phyloP scores from a whole-genome alignment of 805 yeast species.

The Babjeviella inositovora region DNA sequence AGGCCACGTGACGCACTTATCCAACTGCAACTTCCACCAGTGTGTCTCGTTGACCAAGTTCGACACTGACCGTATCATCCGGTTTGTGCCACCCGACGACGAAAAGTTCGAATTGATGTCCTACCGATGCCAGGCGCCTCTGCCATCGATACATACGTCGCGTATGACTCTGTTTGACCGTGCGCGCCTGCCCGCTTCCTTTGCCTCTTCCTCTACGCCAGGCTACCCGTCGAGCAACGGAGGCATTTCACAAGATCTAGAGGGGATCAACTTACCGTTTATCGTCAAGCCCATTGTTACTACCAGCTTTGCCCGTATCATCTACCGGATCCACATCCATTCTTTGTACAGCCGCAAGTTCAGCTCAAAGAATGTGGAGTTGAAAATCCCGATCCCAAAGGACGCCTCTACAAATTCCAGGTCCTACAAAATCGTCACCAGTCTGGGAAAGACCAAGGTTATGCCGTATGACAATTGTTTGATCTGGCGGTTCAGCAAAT shows the following conservation, averaged over 20 bases:
- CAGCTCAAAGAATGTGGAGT: conserved; percentile 43
- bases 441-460: conserved; percentile 56
- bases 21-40: conserved; percentile 76
- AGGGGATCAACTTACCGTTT: conserved; percentile 58
- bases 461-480: conserved; percentile 49
- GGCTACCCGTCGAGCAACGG: too few relatives aligned
- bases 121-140: too few relatives aligned
- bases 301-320: conserved; percentile 24
- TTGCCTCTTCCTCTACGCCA: too few relatives aligned
- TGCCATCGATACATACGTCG: too few relatives aligned
- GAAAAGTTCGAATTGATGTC: conserved; percentile 72
- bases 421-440: conserved; percentile 27
- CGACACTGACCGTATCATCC: conserved; percentile 46
- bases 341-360: conserved; percentile 44
- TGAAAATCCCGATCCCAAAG: conserved; percentile 64
- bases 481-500: conserved; percentile 56
- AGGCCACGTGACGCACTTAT: too few relatives aligned
- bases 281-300: conserved; percentile 38
- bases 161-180: too few relatives aligned
- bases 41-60: conserved; percentile 65
- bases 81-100: conserved; percentile 80
- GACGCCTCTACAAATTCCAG: too few relatives aligned
- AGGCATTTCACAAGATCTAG: too few relatives aligned
- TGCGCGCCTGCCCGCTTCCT: too few relatives aligned
- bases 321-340: conserved; percentile 42